Conservation (phyloP, 2,329 filamentous ascomycete genomes). For the Ceratocystis huliohia region DNA sequence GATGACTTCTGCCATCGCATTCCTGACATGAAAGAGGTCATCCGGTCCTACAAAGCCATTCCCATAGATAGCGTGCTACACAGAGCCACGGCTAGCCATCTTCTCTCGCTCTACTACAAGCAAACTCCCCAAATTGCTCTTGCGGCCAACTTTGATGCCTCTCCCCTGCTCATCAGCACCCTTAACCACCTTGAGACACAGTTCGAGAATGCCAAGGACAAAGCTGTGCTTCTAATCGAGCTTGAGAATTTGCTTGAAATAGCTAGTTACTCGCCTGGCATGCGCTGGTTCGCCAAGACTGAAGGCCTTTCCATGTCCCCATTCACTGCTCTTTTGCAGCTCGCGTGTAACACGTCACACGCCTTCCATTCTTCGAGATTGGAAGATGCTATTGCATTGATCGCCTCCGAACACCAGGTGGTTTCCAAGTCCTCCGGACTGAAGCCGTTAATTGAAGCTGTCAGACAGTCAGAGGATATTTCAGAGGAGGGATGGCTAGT, state of each 20-base stretch:
- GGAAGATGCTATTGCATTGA: slow-evolving; percentile 15
- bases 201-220: slow-evolving; percentile 36
- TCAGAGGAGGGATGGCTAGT: slow-evolving; percentile 50
- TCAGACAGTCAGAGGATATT: slow-evolving; percentile 20
- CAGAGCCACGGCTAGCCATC: slow-evolving; percentile 62
- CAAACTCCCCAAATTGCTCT: slow-evolving; percentile 66
- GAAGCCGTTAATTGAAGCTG: slow-evolving; percentile 16
- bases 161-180: slow-evolving; percentile 56
- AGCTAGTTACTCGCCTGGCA: slow-evolving; percentile 65
- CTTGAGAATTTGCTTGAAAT: slow-evolving; percentile 71
- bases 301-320: slow-evolving; percentile 53
- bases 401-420: slow-evolving; percentile 19
- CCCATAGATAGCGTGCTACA: slow-evolving; percentile 58
- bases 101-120: slow-evolving; percentile 77
- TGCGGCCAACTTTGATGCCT: slow-evolving; percentile 79
- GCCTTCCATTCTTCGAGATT: slow-evolving; percentile 18
- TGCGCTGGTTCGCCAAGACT: slow-evolving; percentile 79
- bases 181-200: slow-evolving; percentile 49
- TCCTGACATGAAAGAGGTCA: slow-evolving; percentile 69
- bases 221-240: slow-evolving; percentile 54
- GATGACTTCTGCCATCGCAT: slow-evolving; percentile 66
- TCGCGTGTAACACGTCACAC: slow-evolving; percentile 25
- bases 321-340: slow-evolving; percentile 55
- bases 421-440: slow-evolving; percentile 18
- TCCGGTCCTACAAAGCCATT: slow-evolving; percentile 59